Base-by-base conservation (phyloP, 805 yeast genomes). In the Kuraishia hungarica region DNA sequence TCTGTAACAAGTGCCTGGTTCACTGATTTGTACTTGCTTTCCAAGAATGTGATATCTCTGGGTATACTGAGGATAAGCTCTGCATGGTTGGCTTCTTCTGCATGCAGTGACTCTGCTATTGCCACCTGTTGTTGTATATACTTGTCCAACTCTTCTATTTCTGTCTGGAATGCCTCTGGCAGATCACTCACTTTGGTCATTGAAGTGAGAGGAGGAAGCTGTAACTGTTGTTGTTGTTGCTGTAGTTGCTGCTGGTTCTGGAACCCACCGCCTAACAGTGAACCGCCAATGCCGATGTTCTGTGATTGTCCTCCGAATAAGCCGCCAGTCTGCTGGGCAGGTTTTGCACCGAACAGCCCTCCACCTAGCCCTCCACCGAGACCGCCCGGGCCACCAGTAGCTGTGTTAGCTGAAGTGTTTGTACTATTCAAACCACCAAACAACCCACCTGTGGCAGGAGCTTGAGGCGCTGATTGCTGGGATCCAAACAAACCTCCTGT, bases 181-280 rank as follows among this genome's bases (percentile, higher is more conserved):
- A 88, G 71, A 57, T 87, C 93, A 8, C 83, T 82, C 10, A 88
- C 87, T 52, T 87, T 78, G 0, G 93, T 85, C 83, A 88, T 81
- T 15, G 91, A 83, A 11, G 87, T 85, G 50, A 88, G 72, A 52
- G 73, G 80, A 3, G 78, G 75, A 53, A 72, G 65, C 56, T 73
- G 83, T 10, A 70, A 69, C 24, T 74, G 76, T 49, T 54, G 26
- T 35, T 53, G 5, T 63, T 51, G 51, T 53, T 39, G 60, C 54
- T 54, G 26, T 35, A 52, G 5, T 63, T 51, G 51, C 54, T 39
- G 60, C 54, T 21, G 62, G 20, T 23, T 59, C 56, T 47, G 56
- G 57, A 22, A 57, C 51, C 19, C 55, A 53, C 35, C 54, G 29
- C 51, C 66, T 67, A 60, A 64, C 59, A 35, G 43, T 13, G 43